Base-by-base conservation (phyloP, 2,329 filamentous ascomycete genomes). In the Furcasterigmium furcatum region DNA sequence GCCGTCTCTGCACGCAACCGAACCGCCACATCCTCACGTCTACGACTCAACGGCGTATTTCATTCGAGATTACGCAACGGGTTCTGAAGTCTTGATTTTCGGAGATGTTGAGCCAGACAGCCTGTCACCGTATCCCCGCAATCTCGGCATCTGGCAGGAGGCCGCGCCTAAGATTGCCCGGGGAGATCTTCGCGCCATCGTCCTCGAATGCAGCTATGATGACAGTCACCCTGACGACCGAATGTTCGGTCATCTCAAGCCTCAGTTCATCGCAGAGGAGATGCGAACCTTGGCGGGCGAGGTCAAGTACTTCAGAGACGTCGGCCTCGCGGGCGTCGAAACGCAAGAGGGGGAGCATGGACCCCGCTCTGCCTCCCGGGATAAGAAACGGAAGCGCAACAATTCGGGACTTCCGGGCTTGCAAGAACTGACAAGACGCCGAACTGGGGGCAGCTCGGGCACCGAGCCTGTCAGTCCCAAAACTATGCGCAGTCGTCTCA, bases 161-260 rank as follows among this genome's bases (percentile, higher is more conserved):
- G 92, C 92, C 1, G 92, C 91, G 0, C 86, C 86, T 9, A 96
- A 95, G 61, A 83, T 99, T 21, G 86, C 76, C 0, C 69, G 75
- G 1, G 88, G 89, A 2, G 74, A 77, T 4, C 75, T 99, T 1
- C 79, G 76, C 0, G 92, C 86, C 10, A 87, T 99, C 12, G 92
- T 97, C 60, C 95, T 99, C 55, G 94, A 99, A 71, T 97, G 92
- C 65, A 95, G 89, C 50, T 99, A 92, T 63, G 87, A 90, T 50
- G 86, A 96, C 62, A 80, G 80, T 8, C 86, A 91, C 57, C 76
- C 81, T 19, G 84, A 94, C 49, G 84, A 87, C 41, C 80, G 84
- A 1, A 74, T 99, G 0, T 99, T 91, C 53, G 94, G 94, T 0
- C 94, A 99, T 57, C 72, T 99, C 13, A 88, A 89, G 30, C 94